Conservation (phyloP, 495 filamentous ascomycete genomes). For the Massariosphaeria phaeospora region DNA sequence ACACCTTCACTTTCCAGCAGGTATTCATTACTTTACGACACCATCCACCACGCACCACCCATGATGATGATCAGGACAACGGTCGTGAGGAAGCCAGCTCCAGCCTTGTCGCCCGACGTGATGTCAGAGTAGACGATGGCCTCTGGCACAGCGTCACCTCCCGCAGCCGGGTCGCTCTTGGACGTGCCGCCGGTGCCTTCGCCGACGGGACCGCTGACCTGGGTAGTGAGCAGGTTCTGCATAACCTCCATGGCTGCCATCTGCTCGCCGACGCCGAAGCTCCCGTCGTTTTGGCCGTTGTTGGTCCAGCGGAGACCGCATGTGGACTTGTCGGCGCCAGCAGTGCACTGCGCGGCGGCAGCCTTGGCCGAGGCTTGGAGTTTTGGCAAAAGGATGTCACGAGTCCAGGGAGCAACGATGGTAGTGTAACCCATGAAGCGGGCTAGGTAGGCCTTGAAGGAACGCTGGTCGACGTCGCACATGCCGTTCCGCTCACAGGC, state of each 20-base stretch:
- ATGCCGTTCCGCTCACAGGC: constrained; percentile 61
- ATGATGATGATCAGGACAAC: constrained; percentile 35
- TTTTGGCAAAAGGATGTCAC: constrained; percentile 52
- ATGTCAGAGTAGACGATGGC: constrained; percentile 31
- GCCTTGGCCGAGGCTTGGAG: constrained; percentile 54
- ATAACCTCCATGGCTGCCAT: constrained; percentile 58
- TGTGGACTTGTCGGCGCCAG: constrained; percentile 45
- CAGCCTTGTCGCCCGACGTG: constrained; percentile 41
- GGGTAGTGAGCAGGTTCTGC: constrained; percentile 48
- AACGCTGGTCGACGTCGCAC: constrained; percentile 66
- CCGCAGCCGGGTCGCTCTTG: constrained; percentile 39
- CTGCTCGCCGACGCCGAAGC: constrained; percentile 52
- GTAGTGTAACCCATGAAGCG: constrained; percentile 64
- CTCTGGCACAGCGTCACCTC: constrained; percentile 22
- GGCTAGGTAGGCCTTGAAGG: constrained; percentile 71
- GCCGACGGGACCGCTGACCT: constrained; percentile 41
- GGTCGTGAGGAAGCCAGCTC: constrained; percentile 41
- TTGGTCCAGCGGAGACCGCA: constrained; percentile 53
- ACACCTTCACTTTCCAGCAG: no score
- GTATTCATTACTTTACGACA: constrained; percentile 34
- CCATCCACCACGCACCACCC: constrained; percentile 41
- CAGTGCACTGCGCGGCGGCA: constrained; percentile 58
- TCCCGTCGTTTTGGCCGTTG: constrained; percentile 45
- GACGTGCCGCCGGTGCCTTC: constrained; percentile 38
- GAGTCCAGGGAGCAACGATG: constrained; percentile 62